Evolutionary conservation across 768 basidiomycete species (phyloP), one percentile per base, ranked within the genome.

Genomic region (Boletus edulis): DNA sequence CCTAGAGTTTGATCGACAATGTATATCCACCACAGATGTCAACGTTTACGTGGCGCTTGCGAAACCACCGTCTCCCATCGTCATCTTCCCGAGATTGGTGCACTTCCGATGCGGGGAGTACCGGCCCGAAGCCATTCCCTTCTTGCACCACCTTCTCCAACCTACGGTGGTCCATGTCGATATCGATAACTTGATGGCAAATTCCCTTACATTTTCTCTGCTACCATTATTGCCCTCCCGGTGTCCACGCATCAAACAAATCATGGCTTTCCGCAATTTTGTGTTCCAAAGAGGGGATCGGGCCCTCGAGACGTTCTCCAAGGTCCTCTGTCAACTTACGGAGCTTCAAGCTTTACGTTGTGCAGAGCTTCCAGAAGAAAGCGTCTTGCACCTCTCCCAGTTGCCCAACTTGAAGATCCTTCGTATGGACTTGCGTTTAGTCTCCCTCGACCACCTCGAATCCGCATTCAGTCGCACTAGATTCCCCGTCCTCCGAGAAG

Each of bases 1-100:
- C n/a, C 49, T 69, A 42, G 67, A 66, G 49, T 71, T 67, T 34
- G 67, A 70, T 55, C 62, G 67, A 1, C 63, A 63, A n/a, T 67
- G 66, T 38, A 38, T 53, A 4, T 46, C 47, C 17, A 68, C 64
- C 3, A 68, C 67, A 1, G 58, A 69, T 40, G 43, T 45, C 3
- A 55, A 46, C 17, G 67, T 68, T 12, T 68, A 68, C 42, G 4
- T 17, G 39, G 53, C 58, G 0, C 67, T 68, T 35, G 39, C 58
- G 0, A 29, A 41, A 0, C 64, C 60, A 1, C 67, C 67, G 0
- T 44, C 57, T 22, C n/a, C 62, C 44, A 49, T 46, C 14, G 46
- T 60, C 49, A 50, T 65, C 1, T 69, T 67, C 51, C 69, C 69
- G 7, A 54, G 65, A 44, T 53, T 71, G 46, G 4, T 60, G 6